Evolutionary conservation across 2,329 filamentous ascomycete species (phyloP), one percentile per base, ranked within the genome.

Genomic region (Aureobasidium sp.): DNA sequence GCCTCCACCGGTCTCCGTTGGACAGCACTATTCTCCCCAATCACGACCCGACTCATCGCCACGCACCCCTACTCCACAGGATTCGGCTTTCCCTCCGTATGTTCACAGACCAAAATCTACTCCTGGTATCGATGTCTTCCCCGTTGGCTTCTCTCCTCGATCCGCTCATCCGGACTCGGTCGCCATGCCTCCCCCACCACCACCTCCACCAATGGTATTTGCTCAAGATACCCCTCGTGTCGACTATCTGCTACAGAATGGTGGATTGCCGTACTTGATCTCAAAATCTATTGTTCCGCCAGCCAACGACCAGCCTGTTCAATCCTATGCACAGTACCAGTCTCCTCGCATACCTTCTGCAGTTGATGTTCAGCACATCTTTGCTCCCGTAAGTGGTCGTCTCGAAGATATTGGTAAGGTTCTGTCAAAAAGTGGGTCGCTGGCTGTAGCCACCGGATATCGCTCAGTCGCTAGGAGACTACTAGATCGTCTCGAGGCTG

Each of bases 401-500:
- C 80, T 99, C 25, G 89, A 96, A 66, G 89, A 96, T 69, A 97
- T 96, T 71, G 84, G 88, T 65, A 82, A 84, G 3, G 92, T 99
- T 4, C 81, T 97, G 65, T 79, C 82, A 45, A 91, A 88, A 65
- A 90, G 89, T 67, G 94, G 94, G 4, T 97, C 93, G 0, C 78
- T 99, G 5, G 94, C 94, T 2, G 94, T 97, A 1, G 94, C 94
- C 16, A 97, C 93, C 0, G 94, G 94, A 6, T 96, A 97, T 73
- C 86, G 90, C 59, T 97, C 93, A 0, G 89, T 97, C n/a, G 94
- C 94, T 3, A 86, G 94, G 5, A 85, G 92, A 57, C 77, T 97
- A 29, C 82, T 97, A 5, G 93, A 99, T 74, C 86, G 94, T 41
- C 80, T 99, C 4, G 93, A 97, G 72, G 90, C 93, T 62, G 91